A percentile compares a stretch with the other conserved stretches of the same genome.
Conservation (phyloP, 2,329 filamentous ascomycete genomes). For the Rhinocladiella mackenziei region DNA sequence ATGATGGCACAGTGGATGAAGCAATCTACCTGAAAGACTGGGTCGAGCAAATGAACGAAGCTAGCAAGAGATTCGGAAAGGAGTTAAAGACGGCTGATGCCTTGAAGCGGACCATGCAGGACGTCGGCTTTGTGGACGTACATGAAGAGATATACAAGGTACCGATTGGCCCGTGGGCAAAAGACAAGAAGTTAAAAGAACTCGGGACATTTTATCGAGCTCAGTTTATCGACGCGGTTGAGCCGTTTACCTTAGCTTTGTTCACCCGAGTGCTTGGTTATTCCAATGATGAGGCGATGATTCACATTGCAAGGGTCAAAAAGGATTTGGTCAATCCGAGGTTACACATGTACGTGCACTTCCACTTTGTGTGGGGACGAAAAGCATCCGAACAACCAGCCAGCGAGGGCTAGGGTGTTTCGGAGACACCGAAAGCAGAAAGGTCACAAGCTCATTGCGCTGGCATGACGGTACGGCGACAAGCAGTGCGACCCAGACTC, state of each 20-base stretch:
- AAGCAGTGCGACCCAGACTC: too few species aligned
- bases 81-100: slow-evolving; percentile 22
- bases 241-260: slow-evolving; percentile 37
- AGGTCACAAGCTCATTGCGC: too few species aligned
- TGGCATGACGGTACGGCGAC: too few species aligned
- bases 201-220: slow-evolving; percentile 35
- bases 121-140: slow-evolving; percentile 36
- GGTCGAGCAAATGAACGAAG: slow-evolving; percentile 7
- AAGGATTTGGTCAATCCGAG: slow-evolving; percentile 11
- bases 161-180: slow-evolving; percentile 33
- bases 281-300: slow-evolving; percentile 31
- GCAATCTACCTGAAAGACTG: slow-evolving; percentile 3
- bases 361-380: slow-evolving; percentile 14
- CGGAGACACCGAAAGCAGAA: too few species aligned
- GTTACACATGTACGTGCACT: slow-evolving; percentile 12
- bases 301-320: slow-evolving; percentile 4
- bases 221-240: slow-evolving; percentile 33
- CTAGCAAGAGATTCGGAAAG: slow-evolving; percentile 8
- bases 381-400: slow-evolving; percentile 5
- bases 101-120: slow-evolving; percentile 31
- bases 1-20: slow-evolving; percentile 27
- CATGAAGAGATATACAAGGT: slow-evolving; percentile 32
- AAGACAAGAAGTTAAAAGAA: slow-evolving; percentile 28
- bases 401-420: too few species aligned
- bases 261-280: slow-evolving; percentile 37